phyloP scores from a whole-genome alignment of 305 asterid species.

The Fraxinus dipetala region DNA sequence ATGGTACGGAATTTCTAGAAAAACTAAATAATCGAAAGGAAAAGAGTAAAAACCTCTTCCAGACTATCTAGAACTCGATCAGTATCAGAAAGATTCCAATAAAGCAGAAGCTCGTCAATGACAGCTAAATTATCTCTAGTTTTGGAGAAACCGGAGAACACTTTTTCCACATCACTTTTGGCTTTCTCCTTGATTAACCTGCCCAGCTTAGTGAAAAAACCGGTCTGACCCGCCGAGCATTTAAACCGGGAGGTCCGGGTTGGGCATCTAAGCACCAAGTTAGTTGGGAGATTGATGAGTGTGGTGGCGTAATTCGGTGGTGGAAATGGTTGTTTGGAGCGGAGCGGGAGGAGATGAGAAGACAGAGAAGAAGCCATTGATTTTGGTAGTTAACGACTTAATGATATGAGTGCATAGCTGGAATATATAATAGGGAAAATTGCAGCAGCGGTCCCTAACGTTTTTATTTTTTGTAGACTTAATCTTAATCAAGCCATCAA shows the following conservation, averaged over 20 bases:
- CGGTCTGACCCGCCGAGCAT: conserved; percentile 28
- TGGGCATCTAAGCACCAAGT: conserved; percentile 10
- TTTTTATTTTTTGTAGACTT: too few species aligned
- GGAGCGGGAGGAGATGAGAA: conserved; percentile 45
- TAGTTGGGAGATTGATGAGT: conserved; percentile 26
- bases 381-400: background rate
- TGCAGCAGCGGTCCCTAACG: too few species aligned
- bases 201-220: conserved; percentile 87
- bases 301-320: conserved; percentile 27
- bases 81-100: conserved; percentile 92
- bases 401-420: background rate
- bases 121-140: conserved; percentile 89
- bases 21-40: background rate
- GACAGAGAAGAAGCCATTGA: conserved; percentile 34
- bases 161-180: conserved; percentile 79
- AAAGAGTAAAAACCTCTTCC: conserved; percentile 65
- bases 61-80: conserved; percentile 85
- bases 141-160: conserved; percentile 85
- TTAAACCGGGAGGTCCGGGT: conserved; percentile 14
- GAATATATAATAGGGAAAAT: background rate
- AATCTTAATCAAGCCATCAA: too few species aligned
- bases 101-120: conserved; percentile 81
- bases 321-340: conserved; percentile 31
- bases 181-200: conserved; percentile 90
- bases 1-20: background rate